Percentiles rank a stretch among this genome's conserved stretches.
phyloP scores from a whole-genome alignment of 306 rosid species.

The apple (Malus domestica) region ASM211411v1 NC_041789.1:21130001-21130500 shows the following conservation, averaged over 20 bases:
- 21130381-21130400: conserved; percentile 47
- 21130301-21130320: conserved; percentile 45
- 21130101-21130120: no score
- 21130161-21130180: neutral
- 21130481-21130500: neutral
- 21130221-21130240: neutral
- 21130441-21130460: neutral
- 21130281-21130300: conserved; percentile 57
- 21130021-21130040: conserved; percentile 43
- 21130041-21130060: conserved; percentile 36
- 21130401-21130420: conserved; percentile 46
- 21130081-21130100: no score
- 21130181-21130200: no score
- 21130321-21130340: conserved; percentile 52
- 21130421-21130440: conserved; percentile 15
- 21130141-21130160: neutral
- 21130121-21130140: neutral
- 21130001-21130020: conserved; percentile 80
- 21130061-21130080: conserved; percentile 33
- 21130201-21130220: neutral
- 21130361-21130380: conserved; percentile 57
- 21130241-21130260: conserved; percentile 51
- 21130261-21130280: conserved; percentile 67
- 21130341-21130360: conserved; percentile 63
- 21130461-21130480: conserved; percentile 3